Evolutionary conservation across 2,329 filamentous ascomycete species (phyloP), one percentile per base, ranked within the genome.

Genomic region (Aureobasidium zeae): DNA sequence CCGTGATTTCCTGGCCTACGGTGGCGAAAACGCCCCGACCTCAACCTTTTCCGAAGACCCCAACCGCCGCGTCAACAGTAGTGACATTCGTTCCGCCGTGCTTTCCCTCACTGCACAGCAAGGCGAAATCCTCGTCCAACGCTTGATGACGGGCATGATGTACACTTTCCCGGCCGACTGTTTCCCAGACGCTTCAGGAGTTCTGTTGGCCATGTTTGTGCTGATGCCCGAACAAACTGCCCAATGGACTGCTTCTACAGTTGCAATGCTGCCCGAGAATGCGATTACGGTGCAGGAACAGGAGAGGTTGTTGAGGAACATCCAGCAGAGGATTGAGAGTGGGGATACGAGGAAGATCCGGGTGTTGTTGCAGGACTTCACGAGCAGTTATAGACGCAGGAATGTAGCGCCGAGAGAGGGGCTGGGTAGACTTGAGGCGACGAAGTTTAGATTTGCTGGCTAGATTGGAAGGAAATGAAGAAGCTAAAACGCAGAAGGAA

Each of bases 61-160:
- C 37, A 57, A 72, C 56, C 71, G 73, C 19, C 71, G 70, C 19
- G 58, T 74, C 41, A 79, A 81, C 38, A 75, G 82, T 0, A 70
- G 76, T 3, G 79, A 88, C 52, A 74, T 94, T 17, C 81, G 79
- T 52, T 70, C 72, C 24, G 74, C 81, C 6, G 82, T 96, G 47
- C 84, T 82, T 61, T 73, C 76, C 48, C 73, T 95, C 41, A 67
- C 94, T 17, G 51, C 72, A 2, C 67, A 71, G 1, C 79, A 87
- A 51, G 60, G 91, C 26, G 81, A 86, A 56, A 68, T 78, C 45
- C 71, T 98, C 20, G 81, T 91, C 6, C 89, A 94, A 64, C 83
- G 88, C 51, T 81, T 94, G 46, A 73, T 98, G 68, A 91, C 88
- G 1, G 91, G 91, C 48, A 94, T 98, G 88, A 96, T 98, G 89